phyloP scores from a whole-genome alignment of 2,329 filamentous ascomycete species.

The Phyllosticta capitalensis region DNA sequence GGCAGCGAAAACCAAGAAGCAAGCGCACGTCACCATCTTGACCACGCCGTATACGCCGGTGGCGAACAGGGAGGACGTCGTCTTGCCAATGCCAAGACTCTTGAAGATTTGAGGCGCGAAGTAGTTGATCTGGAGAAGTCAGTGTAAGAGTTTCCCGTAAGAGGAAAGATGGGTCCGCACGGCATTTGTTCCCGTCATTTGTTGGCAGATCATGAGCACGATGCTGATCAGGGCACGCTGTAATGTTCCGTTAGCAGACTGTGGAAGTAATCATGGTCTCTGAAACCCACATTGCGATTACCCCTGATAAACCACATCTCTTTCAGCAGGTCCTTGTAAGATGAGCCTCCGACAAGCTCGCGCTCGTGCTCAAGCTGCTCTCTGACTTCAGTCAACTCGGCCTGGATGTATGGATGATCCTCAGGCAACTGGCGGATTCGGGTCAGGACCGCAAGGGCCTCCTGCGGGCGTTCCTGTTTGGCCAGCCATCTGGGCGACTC shows the following conservation, averaged over 20 bases:
- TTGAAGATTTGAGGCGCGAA: conserved; percentile 62
- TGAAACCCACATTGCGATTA: conserved; percentile 34
- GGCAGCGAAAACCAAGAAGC: conserved; percentile 57
- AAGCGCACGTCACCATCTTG: conserved; percentile 54
- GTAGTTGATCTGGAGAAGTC: conserved; percentile 39
- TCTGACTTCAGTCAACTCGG: conserved; percentile 27
- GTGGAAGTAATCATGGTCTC: neutral
- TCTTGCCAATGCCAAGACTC: conserved; percentile 51
- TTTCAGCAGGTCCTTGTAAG: conserved; percentile 30
- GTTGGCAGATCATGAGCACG: conserved; percentile 57
- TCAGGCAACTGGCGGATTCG: conserved; percentile 44
- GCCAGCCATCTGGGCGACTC: conserved; percentile 62
- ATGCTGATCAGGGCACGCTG: conserved; percentile 57
- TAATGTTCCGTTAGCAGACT: neutral
- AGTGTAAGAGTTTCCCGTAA: neutral
- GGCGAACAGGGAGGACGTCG: conserved; percentile 54
- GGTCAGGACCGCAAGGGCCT: conserved; percentile 48
- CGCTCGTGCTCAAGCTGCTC: conserved; percentile 44
- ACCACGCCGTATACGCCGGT: conserved; percentile 66
- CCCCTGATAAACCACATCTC: conserved; percentile 37
- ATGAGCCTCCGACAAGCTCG: conserved; percentile 43
- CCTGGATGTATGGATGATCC: conserved; percentile 27
- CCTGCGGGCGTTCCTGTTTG: conserved; percentile 58
- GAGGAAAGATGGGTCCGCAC: conserved; percentile 11
- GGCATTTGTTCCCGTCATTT: conserved; percentile 49